Evolutionary conservation across 306 rosid species (phyloP).

Genomic region (Senna siamea): DNA sequence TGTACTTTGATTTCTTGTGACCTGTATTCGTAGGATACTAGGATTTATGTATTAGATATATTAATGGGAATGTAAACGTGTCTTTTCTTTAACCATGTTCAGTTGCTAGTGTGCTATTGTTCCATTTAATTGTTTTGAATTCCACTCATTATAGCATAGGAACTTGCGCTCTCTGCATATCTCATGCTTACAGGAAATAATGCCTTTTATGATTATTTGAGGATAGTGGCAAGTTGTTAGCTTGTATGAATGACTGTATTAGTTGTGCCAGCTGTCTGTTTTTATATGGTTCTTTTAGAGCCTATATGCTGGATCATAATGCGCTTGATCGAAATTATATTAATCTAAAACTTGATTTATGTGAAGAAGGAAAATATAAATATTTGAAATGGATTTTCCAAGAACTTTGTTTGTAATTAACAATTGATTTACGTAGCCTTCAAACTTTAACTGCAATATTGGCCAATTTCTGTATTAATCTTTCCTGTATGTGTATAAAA

Average conservation of each 20-base stretch:
- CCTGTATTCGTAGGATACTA: background rate
- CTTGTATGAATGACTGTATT: too few species aligned
- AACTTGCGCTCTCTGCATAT: too few species aligned
- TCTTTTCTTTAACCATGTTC: too few species aligned
- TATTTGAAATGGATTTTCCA: slow-evolving; percentile 24
- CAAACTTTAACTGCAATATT: slow-evolving; percentile 11
- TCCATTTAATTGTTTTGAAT: too few species aligned
- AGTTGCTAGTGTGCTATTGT: too few species aligned
- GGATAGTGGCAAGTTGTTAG: too few species aligned
- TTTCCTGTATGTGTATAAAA: background rate
- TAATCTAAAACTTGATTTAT: background rate
- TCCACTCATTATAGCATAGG: too few species aligned
- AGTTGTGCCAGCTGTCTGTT: too few species aligned
- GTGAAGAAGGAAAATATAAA: slow-evolving; percentile 7
- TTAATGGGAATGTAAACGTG: slow-evolving; percentile 17
- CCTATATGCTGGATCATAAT: background rate
- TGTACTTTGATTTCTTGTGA: slow-evolving; percentile 30
- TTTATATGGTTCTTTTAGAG: too few species aligned
- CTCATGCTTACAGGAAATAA: too few species aligned
- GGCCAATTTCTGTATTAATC: background rate
- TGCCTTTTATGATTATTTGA: too few species aligned
- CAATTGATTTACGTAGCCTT: slow-evolving; percentile 7
- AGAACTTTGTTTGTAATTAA: background rate
- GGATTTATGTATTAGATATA: background rate
- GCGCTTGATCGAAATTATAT: background rate